phyloP scores from a whole-genome alignment of 345 rosid species.

The Gossypium bickii region DNA sequence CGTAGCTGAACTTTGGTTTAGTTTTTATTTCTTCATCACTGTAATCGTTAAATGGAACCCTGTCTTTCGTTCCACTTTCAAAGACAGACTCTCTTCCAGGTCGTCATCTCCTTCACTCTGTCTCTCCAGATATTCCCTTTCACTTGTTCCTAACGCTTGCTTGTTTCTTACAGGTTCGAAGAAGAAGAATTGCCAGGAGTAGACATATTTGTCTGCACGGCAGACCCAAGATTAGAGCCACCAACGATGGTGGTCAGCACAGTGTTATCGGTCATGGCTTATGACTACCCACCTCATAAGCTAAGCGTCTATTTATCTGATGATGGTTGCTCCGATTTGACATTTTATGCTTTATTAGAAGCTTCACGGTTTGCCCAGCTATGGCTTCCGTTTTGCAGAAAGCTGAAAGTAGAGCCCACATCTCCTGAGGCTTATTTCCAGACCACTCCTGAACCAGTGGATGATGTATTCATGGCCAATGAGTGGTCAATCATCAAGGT shows the following conservation, averaged over 20 bases:
- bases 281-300: too few species aligned
- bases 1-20: constrained; percentile 31
- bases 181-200: constrained; percentile 32
- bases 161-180: constrained; percentile 21
- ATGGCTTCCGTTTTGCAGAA: constrained; percentile 39
- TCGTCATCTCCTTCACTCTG: too few species aligned
- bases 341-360: constrained; percentile 46
- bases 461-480: background rate
- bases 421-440: constrained; percentile 43
- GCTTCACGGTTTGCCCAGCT: constrained; percentile 34
- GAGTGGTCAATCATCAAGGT: background rate
- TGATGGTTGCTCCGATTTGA: constrained; percentile 31
- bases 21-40: too few species aligned
- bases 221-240: constrained; percentile 46
- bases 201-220: constrained; percentile 53
- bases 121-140: too few species aligned
- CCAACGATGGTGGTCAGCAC: constrained; percentile 47
- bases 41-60: too few species aligned
- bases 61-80: too few species aligned
- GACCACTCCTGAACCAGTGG: background rate
- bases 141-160: too few species aligned
- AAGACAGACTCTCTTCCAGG: too few species aligned
- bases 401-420: constrained; percentile 30
- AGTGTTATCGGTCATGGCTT: too few species aligned
- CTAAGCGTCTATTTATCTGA: too few species aligned